Conservation (phyloP, 1,284 basidiomycete genomes). For the Heimioporus punctisporus region DNA sequence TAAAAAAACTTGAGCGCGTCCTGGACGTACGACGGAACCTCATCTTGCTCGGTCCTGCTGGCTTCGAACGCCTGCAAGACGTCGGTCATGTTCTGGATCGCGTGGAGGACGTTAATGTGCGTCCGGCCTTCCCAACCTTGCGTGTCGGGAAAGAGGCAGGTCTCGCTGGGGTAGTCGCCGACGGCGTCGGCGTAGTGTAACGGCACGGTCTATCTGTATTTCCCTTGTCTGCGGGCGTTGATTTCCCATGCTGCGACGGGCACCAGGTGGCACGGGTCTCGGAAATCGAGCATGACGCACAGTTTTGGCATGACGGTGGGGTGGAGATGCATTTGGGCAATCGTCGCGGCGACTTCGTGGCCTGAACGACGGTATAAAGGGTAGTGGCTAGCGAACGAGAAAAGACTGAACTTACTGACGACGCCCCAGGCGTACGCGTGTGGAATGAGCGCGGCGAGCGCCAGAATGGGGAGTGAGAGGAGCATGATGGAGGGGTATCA, state of each 20-base stretch:
- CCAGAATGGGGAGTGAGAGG: conserved; percentile 14
- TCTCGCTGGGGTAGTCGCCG: conserved; percentile 78
- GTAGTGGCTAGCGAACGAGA: too few species aligned
- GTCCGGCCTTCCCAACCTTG: conserved; percentile 76
- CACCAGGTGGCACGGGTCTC: conserved; percentile 66
- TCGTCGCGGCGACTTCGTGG: conserved; percentile 91
- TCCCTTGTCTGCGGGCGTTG: conserved; percentile 52
- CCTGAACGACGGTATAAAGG: too few species aligned
- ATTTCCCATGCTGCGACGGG: conserved; percentile 91
- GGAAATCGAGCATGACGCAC: conserved; percentile 64
- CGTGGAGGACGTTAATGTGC: conserved; percentile 70
- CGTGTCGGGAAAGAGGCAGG: conserved; percentile 79
- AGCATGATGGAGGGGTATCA: conserved; percentile 19
- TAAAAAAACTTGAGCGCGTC: conserved; percentile 83
- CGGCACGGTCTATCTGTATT: conserved; percentile 66
- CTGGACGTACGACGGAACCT: conserved; percentile 17
- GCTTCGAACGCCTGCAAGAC: conserved; percentile 54
- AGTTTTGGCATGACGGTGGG: conserved; percentile 73
- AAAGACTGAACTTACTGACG: conserved; percentile 39
- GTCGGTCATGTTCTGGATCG: conserved; percentile 71
- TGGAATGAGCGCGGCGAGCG: conserved; percentile 22
- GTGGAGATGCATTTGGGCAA: conserved; percentile 90
- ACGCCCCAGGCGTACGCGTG: conserved; percentile 42
- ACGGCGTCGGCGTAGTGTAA: conserved; percentile 78
- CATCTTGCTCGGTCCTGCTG: too few species aligned